These are phyloP conservation scores for Populus pruinosa DNA, from an alignment of 345 rosid genomes.

Conservation along the genomic window DNA sequence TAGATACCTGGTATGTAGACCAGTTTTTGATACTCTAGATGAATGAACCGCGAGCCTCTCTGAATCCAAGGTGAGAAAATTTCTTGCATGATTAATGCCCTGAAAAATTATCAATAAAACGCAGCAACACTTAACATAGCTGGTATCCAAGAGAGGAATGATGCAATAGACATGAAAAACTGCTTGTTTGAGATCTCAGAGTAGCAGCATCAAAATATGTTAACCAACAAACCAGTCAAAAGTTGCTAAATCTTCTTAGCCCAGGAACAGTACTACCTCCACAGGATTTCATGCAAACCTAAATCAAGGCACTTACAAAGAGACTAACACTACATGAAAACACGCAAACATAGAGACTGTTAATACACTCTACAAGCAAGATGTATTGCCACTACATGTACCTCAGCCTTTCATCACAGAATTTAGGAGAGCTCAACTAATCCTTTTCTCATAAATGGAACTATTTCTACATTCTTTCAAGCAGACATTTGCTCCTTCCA, in stretches of 20 bases:
- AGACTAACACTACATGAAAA: too few relatives aligned
- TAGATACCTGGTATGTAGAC: constrained; percentile 16
- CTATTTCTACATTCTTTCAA: not conserved
- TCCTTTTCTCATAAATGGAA: not conserved
- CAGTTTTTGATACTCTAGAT: constrained; percentile 12
- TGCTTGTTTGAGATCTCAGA: not conserved
- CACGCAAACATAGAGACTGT: not conserved
- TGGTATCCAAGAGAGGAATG: not conserved
- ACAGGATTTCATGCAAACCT: too few relatives aligned
- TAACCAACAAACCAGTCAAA: not conserved
- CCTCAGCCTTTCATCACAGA: not conserved
- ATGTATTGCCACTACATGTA: not conserved
- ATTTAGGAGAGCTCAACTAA: not conserved
- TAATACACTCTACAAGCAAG: not conserved
- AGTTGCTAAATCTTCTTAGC: not conserved
- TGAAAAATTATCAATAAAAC: constrained; percentile 1
- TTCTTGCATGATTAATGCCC: constrained; percentile 15
- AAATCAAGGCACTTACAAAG: too few relatives aligned
- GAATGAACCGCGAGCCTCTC: constrained; percentile 25
- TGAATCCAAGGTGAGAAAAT: constrained; percentile 13
- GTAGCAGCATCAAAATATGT: not conserved
- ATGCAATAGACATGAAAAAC: not conserved
- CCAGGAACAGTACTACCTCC: too few relatives aligned
- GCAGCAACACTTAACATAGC: not conserved
- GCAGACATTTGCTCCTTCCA: too few relatives aligned